Conservation (phyloP, 495 filamentous ascomycete species). For the Chaetomium fimeti region DNA sequence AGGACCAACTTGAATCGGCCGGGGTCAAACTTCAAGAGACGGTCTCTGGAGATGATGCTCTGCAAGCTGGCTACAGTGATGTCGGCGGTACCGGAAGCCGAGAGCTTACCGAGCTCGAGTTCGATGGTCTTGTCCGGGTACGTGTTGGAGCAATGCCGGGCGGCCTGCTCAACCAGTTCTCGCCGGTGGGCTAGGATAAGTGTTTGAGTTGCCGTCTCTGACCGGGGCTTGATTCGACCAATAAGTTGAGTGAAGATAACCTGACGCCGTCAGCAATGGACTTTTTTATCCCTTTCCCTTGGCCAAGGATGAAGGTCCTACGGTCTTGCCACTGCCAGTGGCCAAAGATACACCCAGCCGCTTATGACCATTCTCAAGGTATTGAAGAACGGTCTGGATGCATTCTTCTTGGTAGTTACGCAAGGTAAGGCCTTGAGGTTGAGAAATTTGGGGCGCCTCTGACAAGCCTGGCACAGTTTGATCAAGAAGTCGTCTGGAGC, state of each 20-base stretch:
- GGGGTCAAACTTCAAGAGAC: slow-evolving; percentile 79
- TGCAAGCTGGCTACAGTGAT: slow-evolving; percentile 92
- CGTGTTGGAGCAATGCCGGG: slow-evolving; percentile 70
- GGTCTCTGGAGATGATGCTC: slow-evolving; percentile 70
- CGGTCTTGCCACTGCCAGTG: slow-evolving; percentile 91
- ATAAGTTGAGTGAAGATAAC: slow-evolving; percentile 96
- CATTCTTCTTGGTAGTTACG: slow-evolving; percentile 84
- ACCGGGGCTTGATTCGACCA: slow-evolving; percentile 62
- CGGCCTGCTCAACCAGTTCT: slow-evolving; percentile 95
- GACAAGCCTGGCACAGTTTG: background rate
- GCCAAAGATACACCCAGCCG: slow-evolving; percentile 86
- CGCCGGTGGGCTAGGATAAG: slow-evolving; percentile 89
- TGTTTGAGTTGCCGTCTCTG: slow-evolving; percentile 64
- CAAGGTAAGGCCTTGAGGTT: slow-evolving; percentile 48
- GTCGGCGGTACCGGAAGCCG: slow-evolving; percentile 75
- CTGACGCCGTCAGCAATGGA: slow-evolving; percentile 1
- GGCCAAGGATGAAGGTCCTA: slow-evolving; percentile 37
- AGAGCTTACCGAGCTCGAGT: slow-evolving; percentile 80
- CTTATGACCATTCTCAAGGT: slow-evolving; percentile 70
- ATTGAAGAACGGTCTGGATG: slow-evolving; percentile 76
- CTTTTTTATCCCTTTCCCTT: slow-evolving; percentile 2
- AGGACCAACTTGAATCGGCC: slow-evolving; percentile 80
- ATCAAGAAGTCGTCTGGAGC: background rate
- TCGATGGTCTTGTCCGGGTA: slow-evolving; percentile 81
- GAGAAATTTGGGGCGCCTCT: background rate